Evolutionary conservation across 106 monocot genomes (phyloP), one percentile per base, ranked within the genome.

Genomic region (Acanthochlamys bracteata): DNA sequence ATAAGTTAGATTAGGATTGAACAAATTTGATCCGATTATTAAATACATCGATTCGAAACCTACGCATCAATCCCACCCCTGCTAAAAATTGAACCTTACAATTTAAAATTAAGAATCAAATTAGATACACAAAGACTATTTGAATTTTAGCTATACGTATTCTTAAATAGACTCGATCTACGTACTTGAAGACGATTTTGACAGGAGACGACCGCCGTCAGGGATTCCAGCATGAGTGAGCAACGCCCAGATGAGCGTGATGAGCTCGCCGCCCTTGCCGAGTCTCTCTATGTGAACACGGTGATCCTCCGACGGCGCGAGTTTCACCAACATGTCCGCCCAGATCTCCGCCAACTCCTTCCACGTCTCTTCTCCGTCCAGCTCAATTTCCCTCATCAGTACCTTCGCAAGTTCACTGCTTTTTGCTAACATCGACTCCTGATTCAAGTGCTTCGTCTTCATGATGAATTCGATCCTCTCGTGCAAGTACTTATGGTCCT

Each of bases 191-290:
- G n/a, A n/a, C n/a, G n/a, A n/a, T n/a, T n/a, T n/a, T n/a, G n/a
- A n/a, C n/a, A 46, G 45, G 45, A 46, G 14, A 8, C 45, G 45
- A 46, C 10, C 23, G 15, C 12, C 49, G 57, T 25, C 20, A 22
- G 39, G 26, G 14, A 71, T 53, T 11, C 71, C 61, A 1, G 25
- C 22, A 49, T 62, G 51, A 27, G 49, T 40, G 24, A 72, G 64
- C 63, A 72, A 20, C 0, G 71, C 53, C 71, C 71, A 72, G 4
- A 72, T 22, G 56, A 54, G 71, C 0, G 71, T 72, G 17, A 72
- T 64, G 64, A 72, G 64, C 53, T 72, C 71, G 10, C 71, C 71
- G 11, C 71, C 71, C 15, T 24, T 24, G 2, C 41, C 2, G 0
- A 64, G 42, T 7, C 23, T 19, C n/a, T 39, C 22, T 2, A 10